phyloP scores from a whole-genome alignment of 2,329 filamentous ascomycete genomes.

The Bimuria novae-zelandiae region DNA sequence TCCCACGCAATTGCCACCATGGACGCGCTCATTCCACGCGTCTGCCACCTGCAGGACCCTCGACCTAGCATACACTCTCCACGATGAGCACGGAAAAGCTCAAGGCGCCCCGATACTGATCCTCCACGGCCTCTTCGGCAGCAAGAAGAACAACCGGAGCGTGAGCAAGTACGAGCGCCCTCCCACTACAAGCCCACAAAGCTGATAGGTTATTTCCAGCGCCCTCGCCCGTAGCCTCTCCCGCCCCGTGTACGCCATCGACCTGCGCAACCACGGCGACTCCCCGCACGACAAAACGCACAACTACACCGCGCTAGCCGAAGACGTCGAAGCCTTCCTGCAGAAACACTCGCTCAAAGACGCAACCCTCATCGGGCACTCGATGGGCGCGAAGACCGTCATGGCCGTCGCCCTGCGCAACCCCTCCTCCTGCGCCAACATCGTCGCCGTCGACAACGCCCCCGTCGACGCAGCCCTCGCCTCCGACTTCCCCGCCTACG shows the following conservation, averaged over 20 bases:
- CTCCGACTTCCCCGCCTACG: slow-evolving; percentile 77
- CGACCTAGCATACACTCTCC: slow-evolving; percentile 42
- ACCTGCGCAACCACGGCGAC: slow-evolving; percentile 91
- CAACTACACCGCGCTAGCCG: slow-evolving; percentile 80
- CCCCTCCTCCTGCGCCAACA: slow-evolving; percentile 68
- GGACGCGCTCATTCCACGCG: slow-evolving; percentile 36
- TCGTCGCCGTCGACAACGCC: slow-evolving; percentile 90
- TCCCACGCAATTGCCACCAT: slow-evolving; percentile 16
- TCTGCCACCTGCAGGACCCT: slow-evolving; percentile 26
- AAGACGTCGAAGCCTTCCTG: slow-evolving; percentile 82
- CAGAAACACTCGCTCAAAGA: slow-evolving; percentile 69
- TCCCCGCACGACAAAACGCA: slow-evolving; percentile 78
- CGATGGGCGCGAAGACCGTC: slow-evolving; percentile 93
- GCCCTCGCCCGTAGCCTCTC: slow-evolving; percentile 79
- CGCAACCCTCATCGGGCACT: slow-evolving; percentile 85
- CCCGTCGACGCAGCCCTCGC: slow-evolving; percentile 79
- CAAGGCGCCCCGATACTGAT: slow-evolving; percentile 75
- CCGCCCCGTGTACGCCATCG: slow-evolving; percentile 80
- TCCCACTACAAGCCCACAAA: background rate
- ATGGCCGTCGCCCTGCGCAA: slow-evolving; percentile 81
- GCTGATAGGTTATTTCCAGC: slow-evolving; percentile 51
- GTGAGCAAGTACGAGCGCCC: slow-evolving; percentile 76
- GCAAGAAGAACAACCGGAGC: slow-evolving; percentile 90
- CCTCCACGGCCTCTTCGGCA: slow-evolving; percentile 91
- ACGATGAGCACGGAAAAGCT: slow-evolving; percentile 41